Evolutionary conservation across 179 eudicot genomes (phyloP), one percentile per base, ranked within the genome.

Genomic region (Corrigiola litoralis): DNA sequence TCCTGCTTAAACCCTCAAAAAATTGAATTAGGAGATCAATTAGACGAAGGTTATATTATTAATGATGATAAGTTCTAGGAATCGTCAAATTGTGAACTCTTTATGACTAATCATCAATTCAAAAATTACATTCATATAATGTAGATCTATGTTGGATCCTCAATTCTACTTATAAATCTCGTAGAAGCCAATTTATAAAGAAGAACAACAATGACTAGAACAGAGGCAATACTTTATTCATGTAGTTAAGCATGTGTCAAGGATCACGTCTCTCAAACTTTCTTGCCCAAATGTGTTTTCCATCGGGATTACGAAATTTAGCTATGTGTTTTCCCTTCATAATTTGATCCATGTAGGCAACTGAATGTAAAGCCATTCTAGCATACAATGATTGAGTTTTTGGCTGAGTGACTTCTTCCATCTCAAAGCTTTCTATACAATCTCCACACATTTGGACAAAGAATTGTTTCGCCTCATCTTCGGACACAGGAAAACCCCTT

Each of bases 271-370:
- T 70, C 63, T 79, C 82, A 68, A 64, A 84, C 63, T 84, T 81
- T 6, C 82, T 56, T n/a, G 88, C 88, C 86, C 88, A 79, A 29
- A 81, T 77, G 57, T 81, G 82, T 25, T 84, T 84, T 11, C 82
- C 80, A 37, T 79, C 79, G 38, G 72, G 8, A 7, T 9, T 61
- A 42, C 68, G 69, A 53, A 79, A 75, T 54, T 69, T 79, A 0
- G 82, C 78, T 1, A 74, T 68, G 23, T 63, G 41, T 3, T 57
- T 51, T 3, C 79, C 79, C 4, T 20, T n/a, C 68, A 84, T 61
- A 28, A 82, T 77, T 6, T 28, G 66, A 68, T 84, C 86, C 61
- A 82, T 62, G 23, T 51, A 51, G 3, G 59, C 27, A 27, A 84
- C 70, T 0, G 68, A 50, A 16, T 68, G 65, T 5, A 84, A 29